Conservation (phyloP, 2,329 filamentous ascomycete species). For the Amphichorda felina region DNA sequence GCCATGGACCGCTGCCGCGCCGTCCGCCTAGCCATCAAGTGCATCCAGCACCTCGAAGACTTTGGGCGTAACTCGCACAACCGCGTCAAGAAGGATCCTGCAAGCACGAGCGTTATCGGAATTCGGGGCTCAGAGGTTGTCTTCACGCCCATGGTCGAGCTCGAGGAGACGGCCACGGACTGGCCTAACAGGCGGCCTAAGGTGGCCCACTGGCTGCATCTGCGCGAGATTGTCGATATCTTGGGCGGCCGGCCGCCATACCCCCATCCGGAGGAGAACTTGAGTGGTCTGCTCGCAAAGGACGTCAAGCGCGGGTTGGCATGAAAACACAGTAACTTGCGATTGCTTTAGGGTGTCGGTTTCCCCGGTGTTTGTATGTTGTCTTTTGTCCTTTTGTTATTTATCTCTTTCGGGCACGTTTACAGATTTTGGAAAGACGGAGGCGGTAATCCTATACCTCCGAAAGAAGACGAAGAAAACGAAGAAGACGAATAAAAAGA, state of each 20-base stretch:
- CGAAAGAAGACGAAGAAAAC: background rate
- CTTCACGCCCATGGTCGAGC: conserved; percentile 69
- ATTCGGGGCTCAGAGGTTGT: conserved; percentile 83
- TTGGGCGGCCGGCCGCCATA: conserved; percentile 60
- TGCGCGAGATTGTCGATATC: conserved; percentile 75
- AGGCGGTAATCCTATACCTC: background rate
- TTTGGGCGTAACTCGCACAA: conserved; percentile 55
- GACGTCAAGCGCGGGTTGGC: conserved; percentile 45
- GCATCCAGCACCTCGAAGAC: conserved; percentile 78
- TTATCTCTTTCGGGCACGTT: background rate
- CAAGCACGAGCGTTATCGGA: conserved; percentile 75
- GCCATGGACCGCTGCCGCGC: conserved; percentile 94
- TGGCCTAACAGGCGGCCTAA: conserved; percentile 83
- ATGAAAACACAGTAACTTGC: background rate
- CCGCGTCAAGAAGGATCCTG: conserved; percentile 60
- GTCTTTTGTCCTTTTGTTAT: background rate
- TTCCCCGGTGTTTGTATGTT: no score
- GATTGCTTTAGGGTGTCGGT: background rate
- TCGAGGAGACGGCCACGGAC: conserved; percentile 81
- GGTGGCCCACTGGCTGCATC: conserved; percentile 70
- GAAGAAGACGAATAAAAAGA: background rate
- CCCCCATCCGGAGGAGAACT: conserved; percentile 31
- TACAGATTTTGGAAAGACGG: background rate
- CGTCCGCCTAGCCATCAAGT: conserved; percentile 84
- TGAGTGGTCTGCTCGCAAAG: conserved; percentile 44